phyloP scores from a whole-genome alignment of 805 yeast species.

The Candida khao-thaluensis region DNA sequence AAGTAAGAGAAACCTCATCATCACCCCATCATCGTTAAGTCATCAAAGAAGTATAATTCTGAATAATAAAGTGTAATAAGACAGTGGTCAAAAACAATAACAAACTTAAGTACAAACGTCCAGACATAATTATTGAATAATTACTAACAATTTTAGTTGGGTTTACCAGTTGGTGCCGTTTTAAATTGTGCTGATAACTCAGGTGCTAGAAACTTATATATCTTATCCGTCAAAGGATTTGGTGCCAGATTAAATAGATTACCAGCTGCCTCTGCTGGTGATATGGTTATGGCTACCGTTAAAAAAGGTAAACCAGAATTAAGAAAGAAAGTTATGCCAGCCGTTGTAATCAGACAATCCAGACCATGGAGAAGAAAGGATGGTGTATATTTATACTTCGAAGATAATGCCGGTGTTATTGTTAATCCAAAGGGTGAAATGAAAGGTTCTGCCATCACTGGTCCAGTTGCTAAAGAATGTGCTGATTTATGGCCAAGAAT shows the following conservation, averaged over 20 bases:
- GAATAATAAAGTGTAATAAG: no score
- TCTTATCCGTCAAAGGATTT: constrained; percentile 97
- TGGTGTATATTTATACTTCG: constrained; percentile 99
- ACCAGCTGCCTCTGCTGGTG: constrained; percentile 99
- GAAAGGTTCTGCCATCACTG: constrained; percentile 99
- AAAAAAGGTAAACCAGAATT: constrained; percentile 99
- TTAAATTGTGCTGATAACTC: constrained; percentile 99
- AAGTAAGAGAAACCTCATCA: no score
- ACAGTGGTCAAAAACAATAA: no score
- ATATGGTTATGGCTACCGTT: constrained; percentile 98
- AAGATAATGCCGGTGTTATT: constrained; percentile 99
- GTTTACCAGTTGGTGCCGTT: constrained; percentile 99
- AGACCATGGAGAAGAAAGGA: constrained; percentile 99
- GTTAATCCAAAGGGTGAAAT: constrained; percentile 99
- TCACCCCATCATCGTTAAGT: no score
- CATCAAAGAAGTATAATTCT: no score
- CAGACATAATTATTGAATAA: no score
- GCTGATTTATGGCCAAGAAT: constrained; percentile 99
- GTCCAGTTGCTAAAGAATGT: constrained; percentile 99
- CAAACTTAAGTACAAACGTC: no score
- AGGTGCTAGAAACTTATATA: constrained; percentile 99
- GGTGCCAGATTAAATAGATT: constrained; percentile 99
- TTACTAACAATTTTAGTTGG: no score
- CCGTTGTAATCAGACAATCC: constrained; percentile 98
- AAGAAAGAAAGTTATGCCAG: constrained; percentile 99